Conservation (phyloP, 805 yeast species). For the Myxozyma mucilagina region DNA sequence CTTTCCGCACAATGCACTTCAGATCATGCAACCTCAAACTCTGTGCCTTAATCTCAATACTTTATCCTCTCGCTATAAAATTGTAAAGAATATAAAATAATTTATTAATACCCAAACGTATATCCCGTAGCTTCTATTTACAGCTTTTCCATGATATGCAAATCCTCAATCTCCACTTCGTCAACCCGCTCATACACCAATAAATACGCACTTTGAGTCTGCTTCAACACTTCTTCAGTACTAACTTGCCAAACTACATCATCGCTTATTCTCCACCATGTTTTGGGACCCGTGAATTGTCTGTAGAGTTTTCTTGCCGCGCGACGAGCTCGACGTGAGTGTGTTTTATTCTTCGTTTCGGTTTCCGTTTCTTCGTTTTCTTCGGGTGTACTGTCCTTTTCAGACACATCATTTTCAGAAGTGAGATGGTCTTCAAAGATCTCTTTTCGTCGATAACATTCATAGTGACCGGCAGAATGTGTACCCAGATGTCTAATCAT, state of each 20-base stretch:
- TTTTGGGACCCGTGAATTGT: conserved; percentile 30
- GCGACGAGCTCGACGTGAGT: conserved; percentile 2
- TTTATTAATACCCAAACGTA: no score
- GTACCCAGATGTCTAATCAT: conserved; percentile 85
- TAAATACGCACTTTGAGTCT: conserved; percentile 79
- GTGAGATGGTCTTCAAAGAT: conserved; percentile 17
- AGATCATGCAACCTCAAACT: not conserved
- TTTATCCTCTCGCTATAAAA: not conserved
- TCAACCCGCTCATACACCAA: conserved; percentile 62
- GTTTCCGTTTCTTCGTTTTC: not conserved
- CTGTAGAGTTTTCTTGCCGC: conserved; percentile 9
- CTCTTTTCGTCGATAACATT: conserved; percentile 55
- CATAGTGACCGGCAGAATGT: conserved; percentile 35
- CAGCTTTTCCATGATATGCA: no score
- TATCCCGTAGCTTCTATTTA: no score
- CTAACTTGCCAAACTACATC: conserved; percentile 63
- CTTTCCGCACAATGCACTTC: no score
- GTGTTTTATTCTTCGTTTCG: not conserved
- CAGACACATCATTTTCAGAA: not conserved
- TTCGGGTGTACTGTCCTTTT: conserved; percentile 5
- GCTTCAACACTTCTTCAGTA: conserved; percentile 58
- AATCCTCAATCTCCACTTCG: not conserved
- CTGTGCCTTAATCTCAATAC: not conserved
- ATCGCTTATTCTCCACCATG: conserved; percentile 83
- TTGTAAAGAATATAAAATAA: no score